A percentile compares a stretch with the other conserved stretches of the same genome.
These are phyloP conservation scores for Triticum urartu DNA, from an alignment of 176 grass and related monocot genomes.

Conservation along the genomic window DNA sequence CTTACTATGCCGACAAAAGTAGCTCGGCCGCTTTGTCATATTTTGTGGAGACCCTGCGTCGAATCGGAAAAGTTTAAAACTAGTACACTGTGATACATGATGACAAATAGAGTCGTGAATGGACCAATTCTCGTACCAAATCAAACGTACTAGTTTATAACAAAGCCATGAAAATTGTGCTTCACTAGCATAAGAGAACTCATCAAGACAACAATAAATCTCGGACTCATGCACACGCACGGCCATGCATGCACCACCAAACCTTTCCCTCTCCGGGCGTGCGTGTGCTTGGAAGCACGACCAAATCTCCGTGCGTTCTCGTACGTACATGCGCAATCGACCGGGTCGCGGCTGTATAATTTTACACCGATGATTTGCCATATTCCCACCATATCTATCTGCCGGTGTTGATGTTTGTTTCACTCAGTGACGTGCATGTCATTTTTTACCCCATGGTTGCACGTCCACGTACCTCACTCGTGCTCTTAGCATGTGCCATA, in stretches of 20 bases:
- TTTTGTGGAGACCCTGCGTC: background rate
- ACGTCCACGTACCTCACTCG: constrained; percentile 11
- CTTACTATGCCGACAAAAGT: background rate
- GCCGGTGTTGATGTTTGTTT: no score
- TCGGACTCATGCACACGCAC: background rate
- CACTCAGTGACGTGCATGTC: no score
- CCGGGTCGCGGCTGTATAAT: background rate
- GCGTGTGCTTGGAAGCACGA: background rate
- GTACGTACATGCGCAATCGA: background rate
- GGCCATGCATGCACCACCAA: background rate
- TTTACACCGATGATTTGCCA: no score
- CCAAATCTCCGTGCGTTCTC: background rate
- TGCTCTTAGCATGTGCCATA: background rate
- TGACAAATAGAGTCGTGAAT: background rate
- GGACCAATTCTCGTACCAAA: background rate
- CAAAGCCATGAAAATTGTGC: background rate
- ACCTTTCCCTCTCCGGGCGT: background rate
- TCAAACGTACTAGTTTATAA: background rate
- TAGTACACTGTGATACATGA: background rate
- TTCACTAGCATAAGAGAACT: background rate
- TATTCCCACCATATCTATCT: no score
- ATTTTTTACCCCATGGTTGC: background rate
- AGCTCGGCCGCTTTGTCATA: background rate
- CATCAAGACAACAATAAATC: background rate
- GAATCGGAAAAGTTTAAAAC: background rate